Evolutionary conservation across 148 eudicot species (phyloP).

Genomic region (Fagopyrum esculentum): DNA sequence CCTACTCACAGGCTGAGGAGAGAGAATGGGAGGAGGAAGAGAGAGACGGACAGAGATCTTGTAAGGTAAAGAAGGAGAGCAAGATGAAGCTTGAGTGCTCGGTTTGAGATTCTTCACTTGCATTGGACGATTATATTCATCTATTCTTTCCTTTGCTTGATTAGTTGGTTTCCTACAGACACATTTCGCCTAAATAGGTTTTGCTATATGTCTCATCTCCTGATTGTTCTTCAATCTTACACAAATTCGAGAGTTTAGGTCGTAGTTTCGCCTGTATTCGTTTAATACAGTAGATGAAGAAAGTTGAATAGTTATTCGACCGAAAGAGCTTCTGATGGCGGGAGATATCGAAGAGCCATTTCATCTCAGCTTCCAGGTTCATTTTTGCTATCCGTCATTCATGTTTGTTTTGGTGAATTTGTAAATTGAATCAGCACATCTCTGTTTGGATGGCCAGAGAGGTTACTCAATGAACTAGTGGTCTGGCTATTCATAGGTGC

Average conservation of each 20-base stretch:
- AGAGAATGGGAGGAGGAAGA: neutral
- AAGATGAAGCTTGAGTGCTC: constrained; percentile 7
- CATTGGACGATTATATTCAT: neutral
- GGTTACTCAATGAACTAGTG: neutral
- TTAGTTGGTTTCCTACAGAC: neutral
- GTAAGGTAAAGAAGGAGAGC: neutral
- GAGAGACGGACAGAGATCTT: neutral
- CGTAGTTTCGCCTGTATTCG: neutral
- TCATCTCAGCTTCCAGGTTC: constrained; percentile 37
- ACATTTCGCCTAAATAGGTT: constrained; percentile 3
- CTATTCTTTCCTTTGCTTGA: constrained; percentile 3
- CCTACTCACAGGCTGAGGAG: constrained; percentile 2
- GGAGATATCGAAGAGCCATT: constrained; percentile 47
- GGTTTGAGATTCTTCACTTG: constrained; percentile 13
- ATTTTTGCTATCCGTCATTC: constrained; percentile 11
- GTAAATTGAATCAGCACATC: neutral
- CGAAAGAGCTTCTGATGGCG: constrained; percentile 30
- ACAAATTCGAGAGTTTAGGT: neutral
- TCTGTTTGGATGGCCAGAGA: neutral
- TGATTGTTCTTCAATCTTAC: neutral
- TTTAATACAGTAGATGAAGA: neutral
- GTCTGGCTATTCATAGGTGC: neutral
- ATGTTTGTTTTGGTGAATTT: neutral
- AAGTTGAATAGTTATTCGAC: constrained; percentile 7
- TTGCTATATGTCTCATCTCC: constrained; percentile 1